phyloP scores from a whole-genome alignment of 192 early-diverging fungal species.

The Coemansia sp. region DNA sequence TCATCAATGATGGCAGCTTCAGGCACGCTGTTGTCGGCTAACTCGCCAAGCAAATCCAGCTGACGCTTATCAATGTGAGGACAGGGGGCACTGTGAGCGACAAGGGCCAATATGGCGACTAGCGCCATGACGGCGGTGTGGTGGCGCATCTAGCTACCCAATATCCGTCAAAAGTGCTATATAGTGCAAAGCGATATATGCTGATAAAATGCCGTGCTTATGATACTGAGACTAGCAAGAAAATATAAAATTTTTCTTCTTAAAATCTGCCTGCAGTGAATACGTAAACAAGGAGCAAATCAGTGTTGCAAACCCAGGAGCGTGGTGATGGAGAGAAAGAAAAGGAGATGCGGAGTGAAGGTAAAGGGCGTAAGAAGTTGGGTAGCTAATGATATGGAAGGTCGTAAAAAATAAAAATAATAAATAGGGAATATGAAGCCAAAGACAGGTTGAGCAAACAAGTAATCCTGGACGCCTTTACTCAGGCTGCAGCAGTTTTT shows the following conservation, averaged over 20 bases:
- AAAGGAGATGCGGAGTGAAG: neutral
- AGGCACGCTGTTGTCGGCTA: neutral
- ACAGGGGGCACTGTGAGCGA: slow-evolving; percentile 13
- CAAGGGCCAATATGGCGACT: slow-evolving; percentile 15
- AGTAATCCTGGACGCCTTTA: slow-evolving; percentile 39
- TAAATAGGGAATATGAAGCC: neutral
- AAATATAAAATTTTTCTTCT: neutral
- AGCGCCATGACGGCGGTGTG: slow-evolving; percentile 11
- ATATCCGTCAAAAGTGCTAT: neutral
- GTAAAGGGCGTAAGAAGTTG: neutral
- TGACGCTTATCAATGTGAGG: slow-evolving; percentile 20
- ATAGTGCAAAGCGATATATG: neutral
- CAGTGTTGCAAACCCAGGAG: neutral
- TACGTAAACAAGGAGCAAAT: neutral
- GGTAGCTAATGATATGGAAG: neutral
- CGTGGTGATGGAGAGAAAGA: neutral
- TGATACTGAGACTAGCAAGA: neutral
- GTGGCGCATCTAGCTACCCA: slow-evolving; percentile 19
- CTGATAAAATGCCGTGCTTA: neutral
- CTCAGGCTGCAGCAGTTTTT: slow-evolving; percentile 45
- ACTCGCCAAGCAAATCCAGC: slow-evolving; percentile 9
- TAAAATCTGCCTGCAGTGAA: neutral
- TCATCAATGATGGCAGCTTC: neutral
- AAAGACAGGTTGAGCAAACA: neutral
- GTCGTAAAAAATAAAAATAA: slow-evolving; percentile 9